phyloP scores from a whole-genome alignment of 1,139 yeast genomes.

The Magnusiomyces paraingens region DNA sequence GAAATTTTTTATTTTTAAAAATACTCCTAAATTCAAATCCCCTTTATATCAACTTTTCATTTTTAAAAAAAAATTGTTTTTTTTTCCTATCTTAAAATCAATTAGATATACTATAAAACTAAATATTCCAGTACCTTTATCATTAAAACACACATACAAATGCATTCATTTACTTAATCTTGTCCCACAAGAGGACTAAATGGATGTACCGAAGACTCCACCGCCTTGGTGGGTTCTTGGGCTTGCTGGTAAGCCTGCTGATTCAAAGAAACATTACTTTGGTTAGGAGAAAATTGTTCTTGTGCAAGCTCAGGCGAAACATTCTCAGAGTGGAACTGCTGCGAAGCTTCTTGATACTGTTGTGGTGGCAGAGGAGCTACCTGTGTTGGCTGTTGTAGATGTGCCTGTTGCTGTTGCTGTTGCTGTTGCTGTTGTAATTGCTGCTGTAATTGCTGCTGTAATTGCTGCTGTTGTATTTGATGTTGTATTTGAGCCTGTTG shows the following conservation, averaged over 20 bases:
- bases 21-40: background rate
- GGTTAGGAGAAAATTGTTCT: background rate
- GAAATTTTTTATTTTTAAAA: background rate
- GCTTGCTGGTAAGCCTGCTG: background rate
- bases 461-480: background rate
- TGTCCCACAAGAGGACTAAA: background rate
- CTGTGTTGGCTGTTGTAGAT: too few relatives aligned
- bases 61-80: too few relatives aligned
- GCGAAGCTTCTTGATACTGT: background rate
- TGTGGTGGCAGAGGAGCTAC: too few relatives aligned
- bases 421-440: background rate
- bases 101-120: too few relatives aligned
- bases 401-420: background rate
- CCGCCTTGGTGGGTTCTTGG: background rate
- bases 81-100: too few relatives aligned
- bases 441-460: background rate
- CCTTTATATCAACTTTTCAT: background rate
- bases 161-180: background rate
- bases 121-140: too few relatives aligned
- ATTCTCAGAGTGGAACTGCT: background rate
- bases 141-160: too few relatives aligned
- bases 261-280: background rate
- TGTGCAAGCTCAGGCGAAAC: background rate
- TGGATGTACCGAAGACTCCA: background rate
- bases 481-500: background rate